Evolutionary conservation across 2,329 filamentous ascomycete genomes (phyloP).

Genomic region (Tolypocladium ovalisporum): DNA sequence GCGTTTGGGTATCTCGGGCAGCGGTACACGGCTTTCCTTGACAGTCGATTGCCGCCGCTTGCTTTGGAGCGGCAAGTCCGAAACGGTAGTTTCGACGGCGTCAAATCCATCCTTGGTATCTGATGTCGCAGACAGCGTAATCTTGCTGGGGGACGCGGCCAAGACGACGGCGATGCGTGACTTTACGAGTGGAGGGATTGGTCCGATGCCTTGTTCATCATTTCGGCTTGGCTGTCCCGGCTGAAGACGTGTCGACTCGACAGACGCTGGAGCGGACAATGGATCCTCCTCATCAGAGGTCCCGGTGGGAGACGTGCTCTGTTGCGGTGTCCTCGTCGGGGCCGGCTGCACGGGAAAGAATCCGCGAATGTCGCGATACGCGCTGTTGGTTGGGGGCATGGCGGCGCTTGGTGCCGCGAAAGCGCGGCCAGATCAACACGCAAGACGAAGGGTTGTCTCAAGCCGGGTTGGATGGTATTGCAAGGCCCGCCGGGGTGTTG

Average conservation of each 20-base stretch:
- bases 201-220: background rate
- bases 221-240: slow-evolving; percentile 1
- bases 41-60: background rate
- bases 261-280: slow-evolving; percentile 7
- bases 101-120: background rate
- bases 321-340: background rate
- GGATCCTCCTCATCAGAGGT: slow-evolving; percentile 12
- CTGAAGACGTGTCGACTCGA: background rate
- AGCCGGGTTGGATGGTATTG: background rate
- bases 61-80: slow-evolving; percentile 11
- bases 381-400: background rate
- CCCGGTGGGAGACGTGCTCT: background rate
- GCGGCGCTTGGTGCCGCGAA: background rate
- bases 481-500: no score
- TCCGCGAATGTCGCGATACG: slow-evolving; percentile 1
- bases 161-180: slow-evolving; percentile 12
- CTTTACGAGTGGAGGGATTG: background rate
- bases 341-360: background rate
- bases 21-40: slow-evolving; percentile 7
- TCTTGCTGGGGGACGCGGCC: slow-evolving; percentile 5
- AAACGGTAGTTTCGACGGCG: slow-evolving; percentile 2
- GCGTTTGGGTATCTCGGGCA: background rate
- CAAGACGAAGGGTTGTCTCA: background rate
- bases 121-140: slow-evolving; percentile 3
- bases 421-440: background rate